A percentile compares a stretch with the other conserved stretches of the same genome.
These are phyloP conservation scores for Striga hermonthica DNA, from an alignment of 305 asterid genomes.

Conservation along the genomic window DNA sequence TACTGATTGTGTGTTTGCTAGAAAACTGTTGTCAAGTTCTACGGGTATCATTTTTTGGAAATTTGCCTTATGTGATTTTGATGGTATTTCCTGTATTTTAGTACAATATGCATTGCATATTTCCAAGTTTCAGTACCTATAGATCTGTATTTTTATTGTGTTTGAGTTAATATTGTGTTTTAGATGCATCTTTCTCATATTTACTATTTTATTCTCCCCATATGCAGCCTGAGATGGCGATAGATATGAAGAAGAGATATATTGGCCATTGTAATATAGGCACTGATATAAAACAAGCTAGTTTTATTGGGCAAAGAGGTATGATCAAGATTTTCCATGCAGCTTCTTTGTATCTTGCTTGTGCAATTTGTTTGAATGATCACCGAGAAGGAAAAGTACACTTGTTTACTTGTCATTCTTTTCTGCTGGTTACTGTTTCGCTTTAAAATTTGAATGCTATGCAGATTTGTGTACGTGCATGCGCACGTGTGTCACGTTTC, in stretches of 20 bases:
- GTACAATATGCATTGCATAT: not conserved
- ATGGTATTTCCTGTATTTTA: no score
- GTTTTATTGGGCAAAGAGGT: conserved; percentile 96
- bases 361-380: conserved; percentile 21
- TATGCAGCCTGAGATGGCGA: conserved; percentile 72
- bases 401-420: not conserved
- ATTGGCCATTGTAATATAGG: conserved; percentile 92
- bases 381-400: conserved; percentile 9
- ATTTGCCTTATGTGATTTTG: no score
- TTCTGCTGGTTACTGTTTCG: not conserved
- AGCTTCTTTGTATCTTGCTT: conserved; percentile 21
- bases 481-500: no score
- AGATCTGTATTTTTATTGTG: no score
- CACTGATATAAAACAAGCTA: conserved; percentile 97
- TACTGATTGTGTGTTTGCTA: conserved; percentile 21
- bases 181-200: conserved; percentile 6
- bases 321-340: conserved; percentile 27
- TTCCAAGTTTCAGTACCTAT: not conserved
- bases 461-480: no score
- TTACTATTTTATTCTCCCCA: conserved; percentile 27
- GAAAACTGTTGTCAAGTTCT: not conserved
- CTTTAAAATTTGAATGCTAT: not conserved
- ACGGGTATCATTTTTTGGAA: no score
- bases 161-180: not conserved
- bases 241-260: conserved; percentile 92